phyloP scores from a whole-genome alignment of 192 early-diverging fungal species.

The Coemansia sp. region DNA sequence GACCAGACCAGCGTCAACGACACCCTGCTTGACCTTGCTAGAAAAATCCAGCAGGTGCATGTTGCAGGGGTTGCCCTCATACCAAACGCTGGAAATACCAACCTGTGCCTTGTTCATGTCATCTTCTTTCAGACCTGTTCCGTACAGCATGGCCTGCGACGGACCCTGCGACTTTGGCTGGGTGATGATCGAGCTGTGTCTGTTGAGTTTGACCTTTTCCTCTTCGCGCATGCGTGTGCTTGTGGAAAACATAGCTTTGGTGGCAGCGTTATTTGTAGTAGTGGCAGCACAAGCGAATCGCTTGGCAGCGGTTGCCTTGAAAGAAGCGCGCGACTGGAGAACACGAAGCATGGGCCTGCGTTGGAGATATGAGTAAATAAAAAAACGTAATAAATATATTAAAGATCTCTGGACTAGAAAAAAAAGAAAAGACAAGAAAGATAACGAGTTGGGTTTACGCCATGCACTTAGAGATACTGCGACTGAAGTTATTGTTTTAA shows the following conservation, averaged over 20 bases:
- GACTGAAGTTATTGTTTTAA: not conserved
- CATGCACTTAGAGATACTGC: not conserved
- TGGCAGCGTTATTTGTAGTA: too few species aligned
- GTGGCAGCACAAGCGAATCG: not conserved
- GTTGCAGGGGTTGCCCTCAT: constrained; percentile 99
- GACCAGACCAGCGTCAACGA: constrained; percentile 82
- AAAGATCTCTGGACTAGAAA: not conserved
- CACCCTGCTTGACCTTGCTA: constrained; percentile 88
- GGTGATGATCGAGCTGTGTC: constrained; percentile 84
- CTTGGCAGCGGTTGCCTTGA: constrained; percentile 5
- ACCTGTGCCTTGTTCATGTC: constrained; percentile 91
- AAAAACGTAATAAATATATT: too few species aligned
- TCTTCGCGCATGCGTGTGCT: constrained; percentile 9
- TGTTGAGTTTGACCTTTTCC: constrained; percentile 64
- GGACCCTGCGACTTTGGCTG: constrained; percentile 93
- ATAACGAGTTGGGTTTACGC: not conserved
- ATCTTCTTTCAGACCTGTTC: constrained; percentile 82
- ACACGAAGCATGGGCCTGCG: constrained; percentile 45
- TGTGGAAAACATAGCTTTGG: constrained; percentile 14
- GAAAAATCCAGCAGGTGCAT: constrained; percentile 96
- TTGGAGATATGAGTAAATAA: too few species aligned
- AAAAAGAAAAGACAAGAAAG: constrained; percentile 4
- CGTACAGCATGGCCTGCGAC: constrained; percentile 97
- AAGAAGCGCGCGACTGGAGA: constrained; percentile 6
- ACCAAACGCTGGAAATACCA: constrained; percentile 97